Percentiles rank a stretch among this genome's conserved stretches.
Conservation (phyloP, 495 filamentous ascomycete genomes). For the Trichoderma reesei region DNA sequence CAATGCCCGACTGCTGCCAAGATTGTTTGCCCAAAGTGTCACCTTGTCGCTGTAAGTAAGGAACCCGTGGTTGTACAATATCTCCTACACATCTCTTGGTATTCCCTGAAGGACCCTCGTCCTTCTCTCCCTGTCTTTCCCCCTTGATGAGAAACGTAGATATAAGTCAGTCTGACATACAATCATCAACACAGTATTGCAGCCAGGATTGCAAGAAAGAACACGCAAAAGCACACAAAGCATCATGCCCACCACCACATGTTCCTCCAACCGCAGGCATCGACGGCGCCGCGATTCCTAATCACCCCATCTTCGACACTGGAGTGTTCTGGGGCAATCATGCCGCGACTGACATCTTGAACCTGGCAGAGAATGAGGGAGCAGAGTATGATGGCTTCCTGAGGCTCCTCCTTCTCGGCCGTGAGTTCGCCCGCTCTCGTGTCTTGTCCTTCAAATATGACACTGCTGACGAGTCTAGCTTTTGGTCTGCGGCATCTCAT, state of each 20-base stretch:
- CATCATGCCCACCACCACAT: background rate
- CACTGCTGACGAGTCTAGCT: background rate
- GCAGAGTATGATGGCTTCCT: background rate
- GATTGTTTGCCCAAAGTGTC: too few relatives aligned
- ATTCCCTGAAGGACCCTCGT: too few relatives aligned
- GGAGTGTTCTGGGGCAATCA: background rate
- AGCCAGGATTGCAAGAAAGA: background rate
- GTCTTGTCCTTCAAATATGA: background rate
- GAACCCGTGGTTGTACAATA: too few relatives aligned
- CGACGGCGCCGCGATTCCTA: background rate
- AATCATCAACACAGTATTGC: too few relatives aligned
- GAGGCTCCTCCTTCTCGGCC: background rate
- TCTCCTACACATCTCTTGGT: too few relatives aligned
- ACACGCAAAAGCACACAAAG: background rate
- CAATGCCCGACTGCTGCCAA: too few relatives aligned
- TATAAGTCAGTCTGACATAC: too few relatives aligned
- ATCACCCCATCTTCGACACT: background rate
- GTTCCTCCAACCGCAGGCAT: background rate
- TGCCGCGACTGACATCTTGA: slow-evolving; percentile 3
- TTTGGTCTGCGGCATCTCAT: background rate
- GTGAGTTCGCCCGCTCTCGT: background rate
- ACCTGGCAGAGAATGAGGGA: background rate
- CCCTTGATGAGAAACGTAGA: too few relatives aligned
- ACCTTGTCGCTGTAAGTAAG: too few relatives aligned
- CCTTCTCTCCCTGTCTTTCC: too few relatives aligned